A percentile compares a stretch with the other conserved stretches of the same genome.
These are phyloP conservation scores for Chytriomyces sp. DNA, from an alignment of 192 early-diverging fungal species.

Conservation along the genomic window DNA sequence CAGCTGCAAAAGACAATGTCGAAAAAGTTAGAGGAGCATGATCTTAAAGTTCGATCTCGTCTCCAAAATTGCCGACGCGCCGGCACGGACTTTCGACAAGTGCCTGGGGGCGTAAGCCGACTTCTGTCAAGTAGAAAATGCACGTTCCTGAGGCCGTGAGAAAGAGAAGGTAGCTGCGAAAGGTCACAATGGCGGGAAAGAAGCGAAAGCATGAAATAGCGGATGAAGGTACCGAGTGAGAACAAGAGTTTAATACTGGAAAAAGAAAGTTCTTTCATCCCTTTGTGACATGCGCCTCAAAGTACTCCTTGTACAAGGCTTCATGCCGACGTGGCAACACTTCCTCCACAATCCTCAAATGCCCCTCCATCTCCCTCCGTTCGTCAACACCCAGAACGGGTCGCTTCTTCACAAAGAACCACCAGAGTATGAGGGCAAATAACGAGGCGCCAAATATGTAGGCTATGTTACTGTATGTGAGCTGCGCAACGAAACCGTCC, in stretches of 20 bases:
- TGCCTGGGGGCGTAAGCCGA: no score
- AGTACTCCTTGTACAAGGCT: conserved; percentile 7
- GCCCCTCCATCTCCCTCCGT: not conserved
- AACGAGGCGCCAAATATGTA: not conserved
- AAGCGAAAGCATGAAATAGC: conserved; percentile 5
- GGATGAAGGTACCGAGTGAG: no score
- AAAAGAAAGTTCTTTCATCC: no score
- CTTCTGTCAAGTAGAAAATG: conserved; percentile 74
- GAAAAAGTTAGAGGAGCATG: conserved; percentile 52
- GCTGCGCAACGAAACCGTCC: not conserved
- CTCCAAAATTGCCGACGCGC: conserved; percentile 41
- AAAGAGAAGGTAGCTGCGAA: conserved; percentile 54
- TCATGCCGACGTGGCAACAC: conserved; percentile 1
- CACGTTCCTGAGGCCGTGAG: conserved; percentile 89
- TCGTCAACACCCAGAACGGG: not conserved
- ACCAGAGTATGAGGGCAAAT: conserved; percentile 4
- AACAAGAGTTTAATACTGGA: no score
- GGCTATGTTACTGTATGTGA: not conserved
- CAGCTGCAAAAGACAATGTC: conserved; percentile 56
- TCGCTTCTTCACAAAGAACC: conserved; percentile 22
- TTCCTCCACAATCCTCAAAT: not conserved
- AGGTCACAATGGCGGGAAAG: not conserved
- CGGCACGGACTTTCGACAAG: conserved; percentile 52
- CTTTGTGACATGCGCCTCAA: conserved; percentile 12
- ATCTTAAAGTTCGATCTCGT: conserved; percentile 41